Evolutionary conservation across 306 rosid genomes (phyloP).

Genomic region (Cicer judaicum): DNA sequence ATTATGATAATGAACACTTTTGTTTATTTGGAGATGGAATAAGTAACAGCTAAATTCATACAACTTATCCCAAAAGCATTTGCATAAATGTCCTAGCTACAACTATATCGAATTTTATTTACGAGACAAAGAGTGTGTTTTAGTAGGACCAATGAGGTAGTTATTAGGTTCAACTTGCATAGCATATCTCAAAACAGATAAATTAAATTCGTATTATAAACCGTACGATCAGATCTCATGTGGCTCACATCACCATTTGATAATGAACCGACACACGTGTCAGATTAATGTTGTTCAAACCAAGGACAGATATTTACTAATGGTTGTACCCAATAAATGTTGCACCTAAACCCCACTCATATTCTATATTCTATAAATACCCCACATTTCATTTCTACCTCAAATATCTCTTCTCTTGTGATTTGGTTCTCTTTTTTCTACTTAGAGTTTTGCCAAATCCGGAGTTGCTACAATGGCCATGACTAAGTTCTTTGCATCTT

Average conservation of each 20-base stretch:
- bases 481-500: slow-evolving; percentile 43
- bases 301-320: slow-evolving; percentile 9
- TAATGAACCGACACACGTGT: slow-evolving; percentile 41
- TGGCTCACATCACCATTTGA: slow-evolving; percentile 35
- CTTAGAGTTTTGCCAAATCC: slow-evolving; percentile 19
- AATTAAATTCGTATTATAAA: not conserved
- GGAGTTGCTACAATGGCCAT: slow-evolving; percentile 40
- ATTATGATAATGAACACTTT: no score
- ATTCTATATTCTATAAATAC: slow-evolving; percentile 42
- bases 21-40: no score
- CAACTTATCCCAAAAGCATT: no score
- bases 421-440: not conserved
- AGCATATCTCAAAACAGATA: no score
- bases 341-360: slow-evolving; percentile 18
- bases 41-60: no score
- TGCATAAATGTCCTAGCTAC: no score
- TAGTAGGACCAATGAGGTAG: no score
- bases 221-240: slow-evolving; percentile 39
- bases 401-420: slow-evolving; percentile 30
- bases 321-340: slow-evolving; percentile 43
- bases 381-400: not conserved
- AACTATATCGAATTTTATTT: no score
- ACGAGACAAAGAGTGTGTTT: no score
- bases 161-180: no score
- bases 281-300: slow-evolving; percentile 13